Evolutionary conservation across 2,329 filamentous ascomycete species (phyloP), one percentile per base, ranked within the genome.

Genomic region (Trichoderma aggressivum): DNA sequence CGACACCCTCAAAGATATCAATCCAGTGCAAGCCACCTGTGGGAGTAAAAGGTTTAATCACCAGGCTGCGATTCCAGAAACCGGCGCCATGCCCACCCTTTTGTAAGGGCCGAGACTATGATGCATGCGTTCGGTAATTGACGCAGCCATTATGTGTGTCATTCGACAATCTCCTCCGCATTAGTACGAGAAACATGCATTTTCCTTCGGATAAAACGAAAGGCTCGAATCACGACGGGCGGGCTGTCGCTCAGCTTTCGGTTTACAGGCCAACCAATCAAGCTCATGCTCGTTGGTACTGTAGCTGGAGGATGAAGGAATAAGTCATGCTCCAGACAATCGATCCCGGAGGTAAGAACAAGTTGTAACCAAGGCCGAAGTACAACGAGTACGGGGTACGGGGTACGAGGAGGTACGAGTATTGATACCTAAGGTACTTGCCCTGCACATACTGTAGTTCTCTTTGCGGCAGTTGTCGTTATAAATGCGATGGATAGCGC

Each of bases 241-340:
- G 50, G 36, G 32, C 32, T 14, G 24, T 56, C 50, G 63, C 18
- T 67, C 50, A 67, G 64, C 64, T 58, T n/a, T 67, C 53, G 64
- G 64, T 67, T 58, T 58, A 24, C 53, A 67, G 53, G 32, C 34
- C 30, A 43, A 55, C 64, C 64, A 58, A 67, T 67, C 64, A 58
- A 47, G n/a, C 43, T n/a, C 43, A 50, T 50, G n/a, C 10, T 50
- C 16, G 18, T 58, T n/a, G 16, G 16, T 12, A 28, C 16, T 18
- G 55, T 12, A 59, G 11, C 56, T 30, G 18, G n/a, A 59, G 30
- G 18, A 24, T 21, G 28, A 24, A 34, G 5, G 7, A 34, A 8
- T 7, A 34, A 32, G 56, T 8, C 56, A 59, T 34, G 30, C 56
- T n/a, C 11, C 18, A 34, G 14, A 11, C 30, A 59, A 34, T 24